Base-by-base conservation (phyloP, 208 protist species). In the Acanthamoeba triangularis region DNA sequence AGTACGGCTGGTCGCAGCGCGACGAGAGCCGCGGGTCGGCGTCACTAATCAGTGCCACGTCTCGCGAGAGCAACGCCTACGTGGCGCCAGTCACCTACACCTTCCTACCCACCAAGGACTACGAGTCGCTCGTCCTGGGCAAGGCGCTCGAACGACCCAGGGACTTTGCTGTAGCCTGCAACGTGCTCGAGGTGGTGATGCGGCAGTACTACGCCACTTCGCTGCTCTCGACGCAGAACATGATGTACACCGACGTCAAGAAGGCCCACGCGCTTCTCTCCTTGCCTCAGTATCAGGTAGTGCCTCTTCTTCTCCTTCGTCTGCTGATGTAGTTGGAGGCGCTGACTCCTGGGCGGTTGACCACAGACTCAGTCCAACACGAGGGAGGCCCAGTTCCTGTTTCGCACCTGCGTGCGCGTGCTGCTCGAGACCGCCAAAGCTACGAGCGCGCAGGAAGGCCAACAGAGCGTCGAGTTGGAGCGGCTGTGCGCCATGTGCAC, bases 201-300 rank as follows among this genome's bases (percentile, higher is more conserved):
- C 72, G 72, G 11, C 72, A 80, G 72, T 80, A 80, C 72, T 80
- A 80, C 72, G 37, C 72, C 41, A 80, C 72, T 1, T 52, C 72
- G 3, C 72, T 80, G 35, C 72, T 80, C 72, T 80, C 72, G 1
- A 80, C 72, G 35, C 72, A 80, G 41, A 80, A 80, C 72, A 80
- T 23, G 72, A 80, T 80, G 72, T 80, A 28, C 41, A 41, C 33
- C 41, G 72, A 80, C 72, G 72, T 80, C 37, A 80, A 44, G 37
- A 80, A 80, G 35, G 72, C 72, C n/a, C 8, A 49, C 72, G 23
- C 72, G 20, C 14, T 80, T 3, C 72, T 80, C 35, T 5, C 35
- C 37, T 80, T 35, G 1, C 33, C 72, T 47, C 35, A 52, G 37
- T 49, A 52, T 20, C 30, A 76, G 67, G 67, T 76, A 20, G 7